Conservation (phyloP, 192 early-diverging fungal genomes). For the Spinellus fusiger region DNA sequence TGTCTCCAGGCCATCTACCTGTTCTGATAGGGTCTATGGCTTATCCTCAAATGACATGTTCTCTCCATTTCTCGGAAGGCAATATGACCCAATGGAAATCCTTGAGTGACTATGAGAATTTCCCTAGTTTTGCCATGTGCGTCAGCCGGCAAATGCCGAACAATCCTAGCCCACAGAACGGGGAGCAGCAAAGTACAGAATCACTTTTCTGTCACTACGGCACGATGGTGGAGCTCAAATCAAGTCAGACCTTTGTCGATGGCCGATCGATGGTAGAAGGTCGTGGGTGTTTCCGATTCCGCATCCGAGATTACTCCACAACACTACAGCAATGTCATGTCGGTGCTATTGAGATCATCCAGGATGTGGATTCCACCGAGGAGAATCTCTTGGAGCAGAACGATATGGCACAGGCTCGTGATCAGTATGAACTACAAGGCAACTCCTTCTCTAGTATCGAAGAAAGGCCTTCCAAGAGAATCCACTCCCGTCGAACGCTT, state of each 20-base stretch:
- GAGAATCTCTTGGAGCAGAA: constrained; percentile 13
- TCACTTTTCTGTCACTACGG: constrained; percentile 38
- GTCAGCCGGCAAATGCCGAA: constrained; percentile 36
- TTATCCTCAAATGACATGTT: constrained; percentile 48
- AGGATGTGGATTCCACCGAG: constrained; percentile 39
- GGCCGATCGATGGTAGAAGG: constrained; percentile 47
- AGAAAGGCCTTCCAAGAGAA: too few relatives aligned
- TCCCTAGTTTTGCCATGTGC: too few relatives aligned
- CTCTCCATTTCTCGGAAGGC: constrained; percentile 54
- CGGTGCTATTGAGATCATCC: constrained; percentile 36
- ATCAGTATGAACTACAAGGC: too few relatives aligned
- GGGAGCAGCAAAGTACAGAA: background rate
- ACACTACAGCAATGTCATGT: constrained; percentile 44
- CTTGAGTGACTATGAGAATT: too few relatives aligned
- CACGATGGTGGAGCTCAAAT: constrained; percentile 43
- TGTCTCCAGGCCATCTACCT: background rate
- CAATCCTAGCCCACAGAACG: constrained; percentile 16
- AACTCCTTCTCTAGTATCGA: too few relatives aligned
- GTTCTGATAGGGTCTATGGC: constrained; percentile 48
- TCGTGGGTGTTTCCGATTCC: constrained; percentile 39
- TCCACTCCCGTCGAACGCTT: too few relatives aligned
- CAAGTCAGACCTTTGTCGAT: constrained; percentile 33
- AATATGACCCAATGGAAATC: constrained; percentile 53
- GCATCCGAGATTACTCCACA: constrained; percentile 25
- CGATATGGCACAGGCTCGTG: constrained; percentile 8